Base-by-base conservation (phyloP, 768 basidiomycete genomes). In the Lactifluus volemus region DNA sequence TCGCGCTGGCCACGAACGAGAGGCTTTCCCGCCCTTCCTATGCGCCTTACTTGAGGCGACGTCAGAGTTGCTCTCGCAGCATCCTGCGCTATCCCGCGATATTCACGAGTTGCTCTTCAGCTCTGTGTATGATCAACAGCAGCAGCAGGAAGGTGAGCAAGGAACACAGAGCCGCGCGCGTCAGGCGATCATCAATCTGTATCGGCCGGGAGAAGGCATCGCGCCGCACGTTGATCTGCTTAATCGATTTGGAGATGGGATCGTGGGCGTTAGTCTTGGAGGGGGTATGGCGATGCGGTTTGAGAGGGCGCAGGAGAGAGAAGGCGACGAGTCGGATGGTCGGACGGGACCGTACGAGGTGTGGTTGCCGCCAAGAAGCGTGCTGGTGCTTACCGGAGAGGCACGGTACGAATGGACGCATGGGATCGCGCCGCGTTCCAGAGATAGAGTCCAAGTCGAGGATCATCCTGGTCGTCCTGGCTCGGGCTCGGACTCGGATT, bases 141-240 rank as follows among this genome's bases (percentile, higher is more conserved):
- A 68, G 25, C 1, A 45, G n/a, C 21, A 4, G 32, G 14, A 17
- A 8, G n/a, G 17, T 41, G 9, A 11, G 32, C 2, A 34, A 34
- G 32, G 78, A 34, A 71, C 73, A 3, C 38, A 10, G 3, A 7
- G 38, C 55, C 62, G 72, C 48, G 86, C 89, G 0, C 79, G 92
- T 30, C 94, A 98, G 69, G 89, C 84, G 1, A 98, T 98, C 58
- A 66, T 98, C 55, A 98, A 98, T 70, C 76, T 94, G 1, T 98
- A 98, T 70, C 75, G 75, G 21, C 91, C 93, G 0, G 95, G 95
- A 7, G 84, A 93, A 70, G 95, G 95, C 11, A 98, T 98, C 65
- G 76, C 84, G 0, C 81, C 91, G 0, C 95, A 98, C 67, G 81
- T 98, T 47, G 95, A 98, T 69, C 77, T 98, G 25, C 79, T 91